Percentiles rank a stretch among this genome's conserved stretches.
These are phyloP conservation scores for Ottelia alismoides DNA, from an alignment of 106 monocot genomes.

Conservation along the genomic window DNA sequence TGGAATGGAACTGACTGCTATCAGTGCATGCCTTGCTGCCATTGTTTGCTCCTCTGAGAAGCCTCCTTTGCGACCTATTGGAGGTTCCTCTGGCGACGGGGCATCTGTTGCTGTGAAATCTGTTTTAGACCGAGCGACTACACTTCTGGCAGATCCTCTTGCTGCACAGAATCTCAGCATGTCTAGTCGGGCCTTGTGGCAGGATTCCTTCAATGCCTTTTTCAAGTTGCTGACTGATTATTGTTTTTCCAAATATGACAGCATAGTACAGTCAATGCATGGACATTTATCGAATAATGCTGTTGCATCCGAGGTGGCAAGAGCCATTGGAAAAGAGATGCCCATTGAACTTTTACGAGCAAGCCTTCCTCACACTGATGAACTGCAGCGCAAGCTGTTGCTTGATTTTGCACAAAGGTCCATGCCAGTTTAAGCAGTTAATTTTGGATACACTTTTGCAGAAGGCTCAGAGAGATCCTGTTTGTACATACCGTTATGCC, in stretches of 20 bases:
- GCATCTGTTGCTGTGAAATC: conserved; percentile 9
- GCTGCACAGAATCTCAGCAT: background rate
- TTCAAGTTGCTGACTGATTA: conserved; percentile 18
- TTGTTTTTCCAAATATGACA: conserved; percentile 19
- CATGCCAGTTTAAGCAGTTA: conserved; percentile 5
- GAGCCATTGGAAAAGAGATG: conserved; percentile 13
- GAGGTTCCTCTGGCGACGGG: conserved; percentile 12
- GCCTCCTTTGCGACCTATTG: conserved; percentile 16
- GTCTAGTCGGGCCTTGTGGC: conserved; percentile 14
- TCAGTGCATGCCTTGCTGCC: conserved; percentile 17
- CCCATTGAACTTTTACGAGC: conserved; percentile 19
- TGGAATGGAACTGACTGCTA: conserved; percentile 8
- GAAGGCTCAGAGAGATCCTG: too few species aligned
- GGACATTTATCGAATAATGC: background rate
- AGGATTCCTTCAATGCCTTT: conserved; percentile 24
- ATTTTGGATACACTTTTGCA: too few species aligned
- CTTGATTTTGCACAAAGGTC: conserved; percentile 14
- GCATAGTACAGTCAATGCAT: conserved; percentile 13
- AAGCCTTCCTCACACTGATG: conserved; percentile 22
- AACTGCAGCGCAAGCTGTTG: conserved; percentile 11
- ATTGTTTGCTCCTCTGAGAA: conserved; percentile 13
- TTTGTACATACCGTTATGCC: too few species aligned
- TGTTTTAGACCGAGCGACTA: conserved; percentile 14
- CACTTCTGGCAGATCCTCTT: conserved; percentile 6
- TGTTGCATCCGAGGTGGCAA: conserved; percentile 2